phyloP scores from a whole-genome alignment of 441 rosid species.

The Iberis amara region DNA sequence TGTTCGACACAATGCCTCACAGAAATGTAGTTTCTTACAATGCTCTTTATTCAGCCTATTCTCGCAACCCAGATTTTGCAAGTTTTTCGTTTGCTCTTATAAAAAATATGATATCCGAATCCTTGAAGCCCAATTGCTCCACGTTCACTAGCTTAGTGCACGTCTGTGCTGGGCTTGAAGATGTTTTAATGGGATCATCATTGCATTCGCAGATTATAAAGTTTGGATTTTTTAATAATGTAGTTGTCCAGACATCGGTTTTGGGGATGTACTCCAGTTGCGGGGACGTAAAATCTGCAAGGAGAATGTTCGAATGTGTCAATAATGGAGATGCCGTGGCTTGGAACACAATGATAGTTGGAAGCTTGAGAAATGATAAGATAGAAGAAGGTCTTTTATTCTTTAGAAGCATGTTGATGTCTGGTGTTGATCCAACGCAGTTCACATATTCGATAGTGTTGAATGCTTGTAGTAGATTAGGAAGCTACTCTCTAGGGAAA shows the following conservation, averaged over 20 bases:
- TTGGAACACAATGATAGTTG: constrained; percentile 73
- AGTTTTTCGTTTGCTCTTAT: constrained; percentile 34
- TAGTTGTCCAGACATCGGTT: constrained; percentile 64
- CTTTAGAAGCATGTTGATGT: constrained; percentile 48
- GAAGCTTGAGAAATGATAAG: constrained; percentile 57
- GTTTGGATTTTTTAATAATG: constrained; percentile 42
- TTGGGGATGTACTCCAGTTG: constrained; percentile 67
- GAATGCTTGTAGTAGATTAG: constrained; percentile 58
- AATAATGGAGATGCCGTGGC: constrained; percentile 54
- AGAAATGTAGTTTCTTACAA: constrained; percentile 58
- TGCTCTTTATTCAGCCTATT: constrained; percentile 61
- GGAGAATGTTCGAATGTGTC: constrained; percentile 40
- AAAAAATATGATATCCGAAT: constrained; percentile 39
- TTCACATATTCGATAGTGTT: constrained; percentile 67
- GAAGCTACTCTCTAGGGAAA: constrained; percentile 43
- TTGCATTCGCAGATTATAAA: constrained; percentile 52
- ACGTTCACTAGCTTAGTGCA: constrained; percentile 70
- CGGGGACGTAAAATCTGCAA: constrained; percentile 59
- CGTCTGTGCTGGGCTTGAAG: constrained; percentile 45
- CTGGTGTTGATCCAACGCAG: constrained; percentile 49
- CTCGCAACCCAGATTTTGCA: constrained; percentile 38
- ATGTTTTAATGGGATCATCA: constrained; percentile 43
- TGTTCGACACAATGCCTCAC: constrained; percentile 71
- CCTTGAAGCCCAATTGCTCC: constrained; percentile 52
- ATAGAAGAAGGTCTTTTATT: constrained; percentile 41